phyloP scores from a whole-genome alignment of 768 basidiomycete genomes.

The Chalciporus chontae region DNA sequence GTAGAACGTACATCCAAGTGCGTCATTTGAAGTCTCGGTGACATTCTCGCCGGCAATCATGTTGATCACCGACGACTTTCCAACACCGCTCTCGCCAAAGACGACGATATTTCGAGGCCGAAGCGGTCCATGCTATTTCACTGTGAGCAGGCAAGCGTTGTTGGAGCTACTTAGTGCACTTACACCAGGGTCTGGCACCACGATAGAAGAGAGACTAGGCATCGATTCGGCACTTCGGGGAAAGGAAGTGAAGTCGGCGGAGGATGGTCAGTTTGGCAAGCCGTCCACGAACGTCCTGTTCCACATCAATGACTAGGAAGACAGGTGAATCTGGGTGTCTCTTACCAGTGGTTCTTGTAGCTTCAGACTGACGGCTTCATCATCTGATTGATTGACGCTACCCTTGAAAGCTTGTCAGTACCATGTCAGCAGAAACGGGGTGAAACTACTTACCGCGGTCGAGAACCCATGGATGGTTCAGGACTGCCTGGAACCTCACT shows the following conservation, averaged over 20 bases:
- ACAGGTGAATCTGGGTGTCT: neutral
- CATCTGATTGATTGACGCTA: conserved; percentile 1
- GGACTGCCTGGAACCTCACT: neutral
- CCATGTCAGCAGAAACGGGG: neutral
- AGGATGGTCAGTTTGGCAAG: conserved; percentile 13
- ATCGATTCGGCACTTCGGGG: conserved; percentile 9
- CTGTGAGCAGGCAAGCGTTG: too few relatives aligned
- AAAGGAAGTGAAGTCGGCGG: neutral
- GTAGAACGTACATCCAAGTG: conserved; percentile 35
- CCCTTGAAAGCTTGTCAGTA: conserved; percentile 10
- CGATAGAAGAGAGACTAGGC: conserved; percentile 4
- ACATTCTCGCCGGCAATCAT: conserved; percentile 28
- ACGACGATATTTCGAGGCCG: conserved; percentile 34
- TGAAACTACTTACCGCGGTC: conserved; percentile 3
- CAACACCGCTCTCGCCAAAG: conserved; percentile 39
- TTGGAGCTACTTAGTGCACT: neutral
- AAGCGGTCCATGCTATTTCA: conserved; percentile 4
- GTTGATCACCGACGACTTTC: conserved; percentile 43
- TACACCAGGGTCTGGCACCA: conserved; percentile 8
- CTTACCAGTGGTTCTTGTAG: conserved; percentile 5
- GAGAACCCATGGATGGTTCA: neutral
- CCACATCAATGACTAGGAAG: neutral
- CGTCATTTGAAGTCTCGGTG: conserved; percentile 29
- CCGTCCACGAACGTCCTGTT: conserved; percentile 9
- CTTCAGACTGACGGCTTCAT: neutral